Base-by-base conservation (phyloP, 768 basidiomycete species). In the Lactifluus hygrophoroides region DNA sequence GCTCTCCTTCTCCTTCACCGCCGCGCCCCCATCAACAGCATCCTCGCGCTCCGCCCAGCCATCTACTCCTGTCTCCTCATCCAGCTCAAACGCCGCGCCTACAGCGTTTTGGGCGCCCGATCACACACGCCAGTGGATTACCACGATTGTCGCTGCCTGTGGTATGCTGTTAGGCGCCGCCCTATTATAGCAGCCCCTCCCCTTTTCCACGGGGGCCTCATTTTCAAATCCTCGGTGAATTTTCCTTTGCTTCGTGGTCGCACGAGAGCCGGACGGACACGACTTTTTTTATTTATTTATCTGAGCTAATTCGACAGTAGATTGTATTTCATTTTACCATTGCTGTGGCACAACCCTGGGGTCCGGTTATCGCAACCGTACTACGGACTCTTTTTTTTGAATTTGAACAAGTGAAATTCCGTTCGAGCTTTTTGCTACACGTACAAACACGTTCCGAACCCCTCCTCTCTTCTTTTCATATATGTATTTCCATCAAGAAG, bases 1-100 rank as follows among this genome's bases (percentile, higher is more conserved):
- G 27, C 68, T 72, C 5, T 69, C 72, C 1, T 66, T 77, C 40
- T 63, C 71, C 1, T 77, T 76, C 66, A 71, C 74, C 13, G 37
- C 71, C 16, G 62, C 71, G 2, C 64, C 66, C 2, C 40, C 40
- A 3, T 4, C 42, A 9, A 48, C 54, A 0, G 42, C 61, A 13
- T 17, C 54, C 3, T 23, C 60, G 4, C 19, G 53, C 9, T 40
- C 55, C 1, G 9, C n/a, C 25, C 30, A 13, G 8, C 2, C 60
- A 9, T 49, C 60, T 5, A 21, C 47, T 3, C 34, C 56, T 2
- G 28, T 23, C 6, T 2, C 47, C 16, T 16, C 54, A 6, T 6
- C 19, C 8, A 34, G 13, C 58, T 44, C 17, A 5, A 60, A 60
- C 16, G 59, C 47, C 0, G 52, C 58, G 9, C 14, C 19, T 10